phyloP scores from a whole-genome alignment of 768 basidiomycete species.

The Tephrocybe sp. region DNA sequence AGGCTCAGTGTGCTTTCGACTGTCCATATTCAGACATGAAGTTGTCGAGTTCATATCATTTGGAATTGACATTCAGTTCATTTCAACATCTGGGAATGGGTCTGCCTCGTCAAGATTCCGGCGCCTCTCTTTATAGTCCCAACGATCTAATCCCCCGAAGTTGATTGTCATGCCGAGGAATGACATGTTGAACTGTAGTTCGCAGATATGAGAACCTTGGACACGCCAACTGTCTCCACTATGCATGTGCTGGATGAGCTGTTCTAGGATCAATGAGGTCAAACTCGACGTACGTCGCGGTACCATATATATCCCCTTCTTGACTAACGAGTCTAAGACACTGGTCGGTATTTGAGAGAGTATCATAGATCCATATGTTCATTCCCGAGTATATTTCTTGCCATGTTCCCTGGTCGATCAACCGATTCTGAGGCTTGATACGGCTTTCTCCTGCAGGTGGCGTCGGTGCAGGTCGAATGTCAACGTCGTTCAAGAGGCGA shows the following conservation, averaged over 20 bases:
- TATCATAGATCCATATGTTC: slow-evolving; percentile 76
- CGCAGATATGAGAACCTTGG: slow-evolving; percentile 64
- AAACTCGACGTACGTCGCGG: slow-evolving; percentile 62
- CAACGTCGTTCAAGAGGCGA: slow-evolving; percentile 71
- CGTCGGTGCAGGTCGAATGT: slow-evolving; percentile 54
- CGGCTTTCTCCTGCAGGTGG: slow-evolving; percentile 45
- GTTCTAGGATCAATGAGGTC: not conserved
- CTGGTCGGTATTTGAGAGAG: slow-evolving; percentile 61
- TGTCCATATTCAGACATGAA: too few relatives aligned
- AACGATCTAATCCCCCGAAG: slow-evolving; percentile 76
- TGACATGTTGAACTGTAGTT: slow-evolving; percentile 69
- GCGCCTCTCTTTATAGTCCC: slow-evolving; percentile 62
- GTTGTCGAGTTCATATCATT: not conserved
- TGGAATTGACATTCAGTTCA: not conserved
- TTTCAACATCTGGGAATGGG: not conserved
- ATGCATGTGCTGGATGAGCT: slow-evolving; percentile 1
- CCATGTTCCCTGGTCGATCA: slow-evolving; percentile 63
- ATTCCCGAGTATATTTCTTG: slow-evolving; percentile 75
- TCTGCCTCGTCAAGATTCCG: slow-evolving; percentile 64
- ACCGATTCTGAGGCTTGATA: slow-evolving; percentile 50
- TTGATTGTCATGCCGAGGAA: slow-evolving; percentile 64
- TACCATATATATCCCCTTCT: slow-evolving; percentile 65
- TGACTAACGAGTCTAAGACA: slow-evolving; percentile 68
- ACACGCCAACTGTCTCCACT: slow-evolving; percentile 87
- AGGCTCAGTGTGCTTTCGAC: slow-evolving; percentile 19